Conservation (phyloP, 148 eudicot species). For the Nepenthes gracilis region DNA sequence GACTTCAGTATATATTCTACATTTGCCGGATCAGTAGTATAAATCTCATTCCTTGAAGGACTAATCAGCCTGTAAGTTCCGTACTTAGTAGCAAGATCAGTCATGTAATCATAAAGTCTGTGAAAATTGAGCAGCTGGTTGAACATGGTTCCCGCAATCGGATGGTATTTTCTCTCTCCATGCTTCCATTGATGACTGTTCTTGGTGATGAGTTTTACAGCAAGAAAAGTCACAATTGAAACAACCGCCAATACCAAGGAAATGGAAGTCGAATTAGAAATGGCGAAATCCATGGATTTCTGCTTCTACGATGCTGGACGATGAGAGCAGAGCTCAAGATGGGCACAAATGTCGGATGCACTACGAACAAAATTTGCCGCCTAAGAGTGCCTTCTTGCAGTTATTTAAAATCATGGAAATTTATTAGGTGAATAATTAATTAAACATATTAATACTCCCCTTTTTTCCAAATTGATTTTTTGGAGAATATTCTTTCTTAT, state of each 20-base stretch:
- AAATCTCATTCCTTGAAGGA: constrained; percentile 42
- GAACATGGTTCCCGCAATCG: constrained; percentile 54
- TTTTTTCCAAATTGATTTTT: no score
- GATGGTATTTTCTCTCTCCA: constrained; percentile 19
- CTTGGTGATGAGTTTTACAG: not conserved
- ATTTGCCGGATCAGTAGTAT: constrained; percentile 54
- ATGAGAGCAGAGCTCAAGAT: no score
- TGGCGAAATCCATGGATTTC: not conserved
- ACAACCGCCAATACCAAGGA: not conserved
- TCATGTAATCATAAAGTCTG: constrained; percentile 38
- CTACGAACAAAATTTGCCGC: no score
- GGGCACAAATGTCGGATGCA: no score
- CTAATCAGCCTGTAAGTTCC: constrained; percentile 51
- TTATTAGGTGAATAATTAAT: no score
- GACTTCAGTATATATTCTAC: constrained; percentile 63
- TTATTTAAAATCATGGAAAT: no score
- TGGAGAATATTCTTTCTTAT: no score
- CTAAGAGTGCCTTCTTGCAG: no score
- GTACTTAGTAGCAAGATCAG: constrained; percentile 32
- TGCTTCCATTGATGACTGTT: not conserved
- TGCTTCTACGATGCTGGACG: no score
- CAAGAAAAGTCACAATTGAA: not conserved
- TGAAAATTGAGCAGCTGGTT: constrained; percentile 38
- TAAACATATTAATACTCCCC: no score
- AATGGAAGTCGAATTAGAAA: not conserved